A percentile compares a stretch with the other conserved stretches of the same genome.
phyloP scores from a whole-genome alignment of 257 asterid genomes.

The Sherardia arvensis region DNA sequence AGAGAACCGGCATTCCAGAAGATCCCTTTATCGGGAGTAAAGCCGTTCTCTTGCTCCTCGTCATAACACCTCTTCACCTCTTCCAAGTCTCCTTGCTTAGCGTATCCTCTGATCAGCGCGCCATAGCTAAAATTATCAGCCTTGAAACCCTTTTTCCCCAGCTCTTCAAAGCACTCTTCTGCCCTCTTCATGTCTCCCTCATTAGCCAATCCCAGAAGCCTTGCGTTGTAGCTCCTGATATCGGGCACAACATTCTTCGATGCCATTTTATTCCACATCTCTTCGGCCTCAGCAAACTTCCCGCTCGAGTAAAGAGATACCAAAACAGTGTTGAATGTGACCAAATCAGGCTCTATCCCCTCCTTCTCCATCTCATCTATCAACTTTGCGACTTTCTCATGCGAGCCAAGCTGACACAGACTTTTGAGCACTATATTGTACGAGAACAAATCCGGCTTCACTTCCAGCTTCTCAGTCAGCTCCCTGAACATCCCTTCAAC shows the following conservation, averaged over 20 bases:
- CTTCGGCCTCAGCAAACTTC: slow-evolving; percentile 34
- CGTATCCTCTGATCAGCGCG: slow-evolving; percentile 27
- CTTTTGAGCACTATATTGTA: slow-evolving; percentile 37
- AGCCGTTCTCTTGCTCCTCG: slow-evolving; percentile 16
- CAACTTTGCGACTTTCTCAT: slow-evolving; percentile 4
- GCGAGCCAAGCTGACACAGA: slow-evolving; percentile 23
- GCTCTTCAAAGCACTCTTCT: slow-evolving; percentile 18
- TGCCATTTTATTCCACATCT: slow-evolving; percentile 27
- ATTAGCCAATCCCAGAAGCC: slow-evolving; percentile 27
- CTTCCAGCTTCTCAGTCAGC: slow-evolving; percentile 19
- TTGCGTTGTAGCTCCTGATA: slow-evolving; percentile 27
- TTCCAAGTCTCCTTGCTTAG: slow-evolving; percentile 19
- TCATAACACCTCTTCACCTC: slow-evolving; percentile 35
- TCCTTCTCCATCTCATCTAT: slow-evolving; percentile 26
- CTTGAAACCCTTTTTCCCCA: slow-evolving; percentile 21
- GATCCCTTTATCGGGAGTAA: slow-evolving; percentile 20
- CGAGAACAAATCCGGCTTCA: slow-evolving; percentile 28
- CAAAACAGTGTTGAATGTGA: slow-evolving; percentile 33
- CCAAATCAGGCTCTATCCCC: slow-evolving; percentile 24
- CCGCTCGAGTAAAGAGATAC: slow-evolving; percentile 19
- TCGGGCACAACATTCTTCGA: slow-evolving; percentile 22
- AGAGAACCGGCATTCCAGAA: slow-evolving; percentile 17
- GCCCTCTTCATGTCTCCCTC: slow-evolving; percentile 22
- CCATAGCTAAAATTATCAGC: slow-evolving; percentile 33
- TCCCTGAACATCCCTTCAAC: slow-evolving; percentile 24